A percentile compares a stretch with the other conserved stretches of the same genome.
Evolutionary conservation across 1,139 yeast species (phyloP).

Genomic region (Blastobotrys elegans): DNA sequence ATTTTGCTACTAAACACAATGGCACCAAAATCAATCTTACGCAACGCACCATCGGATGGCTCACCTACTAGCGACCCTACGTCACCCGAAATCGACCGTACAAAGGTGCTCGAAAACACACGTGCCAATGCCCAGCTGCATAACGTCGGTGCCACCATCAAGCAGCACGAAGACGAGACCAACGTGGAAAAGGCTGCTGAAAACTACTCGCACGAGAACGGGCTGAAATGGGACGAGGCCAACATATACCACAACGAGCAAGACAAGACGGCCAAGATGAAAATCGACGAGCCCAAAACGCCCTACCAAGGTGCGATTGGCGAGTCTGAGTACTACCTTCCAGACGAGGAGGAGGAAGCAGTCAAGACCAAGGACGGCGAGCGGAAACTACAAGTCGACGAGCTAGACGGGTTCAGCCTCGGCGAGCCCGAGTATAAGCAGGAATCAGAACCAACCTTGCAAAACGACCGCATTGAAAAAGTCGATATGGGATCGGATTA

Average conservation of each 20-base stretch:
- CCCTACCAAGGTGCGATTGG: constrained; percentile 94
- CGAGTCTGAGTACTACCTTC: constrained; percentile 77
- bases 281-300: constrained; percentile 94
- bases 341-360: constrained; percentile 59
- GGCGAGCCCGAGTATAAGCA: constrained; percentile 44
- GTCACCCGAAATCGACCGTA: constrained; percentile 34
- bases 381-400: constrained; percentile 34
- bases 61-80: constrained; percentile 12
- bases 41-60: constrained; percentile 35
- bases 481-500: constrained; percentile 36
- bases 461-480: constrained; percentile 28
- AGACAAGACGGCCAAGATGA: constrained; percentile 69
- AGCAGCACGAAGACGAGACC: constrained; percentile 11
- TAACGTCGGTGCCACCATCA: constrained; percentile 27
- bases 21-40: constrained; percentile 26
- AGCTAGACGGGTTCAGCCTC: constrained; percentile 43
- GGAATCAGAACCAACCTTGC: constrained; percentile 22
- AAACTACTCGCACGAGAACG: constrained; percentile 14
- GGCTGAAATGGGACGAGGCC: constrained; percentile 62
- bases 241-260: constrained; percentile 62
- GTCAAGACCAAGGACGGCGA: constrained; percentile 34
- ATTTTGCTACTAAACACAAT: not conserved
- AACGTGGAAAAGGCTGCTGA: not conserved
- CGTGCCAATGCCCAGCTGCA: constrained; percentile 40
- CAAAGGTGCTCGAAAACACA: constrained; percentile 45